Evolutionary conservation across 176 grass and related monocot genomes (phyloP).

Genomic region (Ensete ventricosum): DNA sequence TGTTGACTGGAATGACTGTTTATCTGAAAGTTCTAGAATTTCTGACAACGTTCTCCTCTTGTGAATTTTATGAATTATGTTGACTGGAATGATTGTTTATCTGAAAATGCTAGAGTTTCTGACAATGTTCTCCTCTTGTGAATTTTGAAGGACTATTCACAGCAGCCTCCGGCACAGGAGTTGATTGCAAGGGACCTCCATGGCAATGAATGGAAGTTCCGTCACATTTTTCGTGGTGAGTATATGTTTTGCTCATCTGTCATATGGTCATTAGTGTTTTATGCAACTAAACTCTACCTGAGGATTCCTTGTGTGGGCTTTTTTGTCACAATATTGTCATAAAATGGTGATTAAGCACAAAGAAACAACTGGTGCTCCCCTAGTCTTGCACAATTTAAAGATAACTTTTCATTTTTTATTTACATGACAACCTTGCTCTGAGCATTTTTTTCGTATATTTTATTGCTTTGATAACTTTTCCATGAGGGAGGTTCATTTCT

Average conservation of each 20-base stretch:
- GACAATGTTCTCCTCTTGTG: slow-evolving; percentile 15
- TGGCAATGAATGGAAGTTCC: slow-evolving; percentile 97
- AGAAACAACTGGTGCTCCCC: no score
- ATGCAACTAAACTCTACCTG: not conserved
- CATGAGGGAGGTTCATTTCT: no score
- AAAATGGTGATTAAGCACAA: no score
- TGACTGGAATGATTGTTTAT: not conserved
- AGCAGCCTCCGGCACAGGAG: slow-evolving; percentile 90
- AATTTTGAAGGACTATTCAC: slow-evolving; percentile 73
- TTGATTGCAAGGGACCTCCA: slow-evolving; percentile 94
- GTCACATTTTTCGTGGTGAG: slow-evolving; percentile 88
- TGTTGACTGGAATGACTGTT: not conserved
- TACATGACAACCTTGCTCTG: no score
- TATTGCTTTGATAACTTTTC: no score
- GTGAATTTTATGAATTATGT: not conserved
- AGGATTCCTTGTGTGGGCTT: no score
- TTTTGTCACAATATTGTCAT: no score
- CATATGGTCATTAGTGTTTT: no score
- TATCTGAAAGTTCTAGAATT: no score
- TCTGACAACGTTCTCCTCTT: not conserved
- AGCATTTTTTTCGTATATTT: no score
- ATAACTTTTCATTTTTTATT: no score
- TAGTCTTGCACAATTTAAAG: no score
- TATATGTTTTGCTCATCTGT: slow-evolving; percentile 2
- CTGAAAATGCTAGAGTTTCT: not conserved